Conservation (phyloP, 139 green algal species). For the Nannochloris sp. region DNA sequence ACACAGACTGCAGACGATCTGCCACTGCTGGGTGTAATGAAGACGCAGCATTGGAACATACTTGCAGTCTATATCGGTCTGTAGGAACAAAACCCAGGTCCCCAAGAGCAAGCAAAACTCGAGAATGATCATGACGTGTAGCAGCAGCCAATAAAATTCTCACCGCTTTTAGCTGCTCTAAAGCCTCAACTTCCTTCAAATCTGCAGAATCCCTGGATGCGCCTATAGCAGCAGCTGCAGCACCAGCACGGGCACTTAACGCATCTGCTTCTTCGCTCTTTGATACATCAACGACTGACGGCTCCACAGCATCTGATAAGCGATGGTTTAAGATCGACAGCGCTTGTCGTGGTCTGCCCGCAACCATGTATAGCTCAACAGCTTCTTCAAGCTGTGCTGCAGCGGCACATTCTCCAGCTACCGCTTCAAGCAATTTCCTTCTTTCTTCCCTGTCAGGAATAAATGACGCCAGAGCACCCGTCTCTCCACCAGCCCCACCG, state of each 20-base stretch:
- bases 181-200: conserved; percentile 22
- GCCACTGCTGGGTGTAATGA: conserved; percentile 26
- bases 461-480: conserved; percentile 42
- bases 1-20: conserved; percentile 19
- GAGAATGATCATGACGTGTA: conserved; percentile 9
- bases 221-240: conserved; percentile 15
- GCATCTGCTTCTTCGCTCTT: neutral
- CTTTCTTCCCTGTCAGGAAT: conserved; percentile 39
- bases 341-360: conserved; percentile 46
- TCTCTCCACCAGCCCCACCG: conserved; percentile 31
- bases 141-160: neutral
- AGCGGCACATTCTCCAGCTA: conserved; percentile 68
- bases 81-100: conserved; percentile 35
- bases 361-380: conserved; percentile 79
- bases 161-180: conserved; percentile 18
- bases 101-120: conserved; percentile 17
- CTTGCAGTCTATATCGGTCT: conserved; percentile 27
- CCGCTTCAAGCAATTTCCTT: conserved; percentile 49
- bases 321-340: conserved; percentile 61
- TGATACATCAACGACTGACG: conserved; percentile 1
- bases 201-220: neutral
- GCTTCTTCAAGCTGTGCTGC: conserved; percentile 57
- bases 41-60: neutral
- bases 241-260: neutral
- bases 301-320: conserved; percentile 41